A percentile compares a stretch with the other conserved stretches of the same genome.
These are phyloP conservation scores for Pseudoneurospora amorphoporcata DNA, from an alignment of 495 filamentous ascomycete genomes.

Conservation along the genomic window DNA sequence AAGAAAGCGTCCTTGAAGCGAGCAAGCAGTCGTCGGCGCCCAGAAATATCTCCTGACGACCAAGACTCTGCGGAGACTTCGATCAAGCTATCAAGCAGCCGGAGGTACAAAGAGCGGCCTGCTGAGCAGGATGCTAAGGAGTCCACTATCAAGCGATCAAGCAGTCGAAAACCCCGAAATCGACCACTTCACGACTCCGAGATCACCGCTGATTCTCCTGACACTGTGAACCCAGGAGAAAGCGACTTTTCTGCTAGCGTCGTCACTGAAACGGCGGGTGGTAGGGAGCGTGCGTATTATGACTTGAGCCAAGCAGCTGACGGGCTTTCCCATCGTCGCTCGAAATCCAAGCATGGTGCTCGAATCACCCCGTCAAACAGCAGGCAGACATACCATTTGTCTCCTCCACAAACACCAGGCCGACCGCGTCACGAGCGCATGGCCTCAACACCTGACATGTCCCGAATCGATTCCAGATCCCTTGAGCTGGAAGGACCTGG, in stretches of 20 bases:
- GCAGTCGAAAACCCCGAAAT: background rate
- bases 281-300: constrained; percentile 32
- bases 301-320: constrained; percentile 11
- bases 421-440: constrained; percentile 5
- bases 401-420: background rate
- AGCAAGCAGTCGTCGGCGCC: background rate
- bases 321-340: constrained; percentile 3
- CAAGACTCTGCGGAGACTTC: background rate
- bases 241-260: constrained; percentile 22
- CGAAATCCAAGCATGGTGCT: constrained; percentile 9
- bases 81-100: background rate
- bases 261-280: constrained; percentile 24
- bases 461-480: background rate
- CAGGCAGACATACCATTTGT: constrained; percentile 7
- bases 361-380: constrained; percentile 9
- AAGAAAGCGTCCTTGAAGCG: background rate
- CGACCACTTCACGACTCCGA: background rate
- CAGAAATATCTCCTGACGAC: background rate
- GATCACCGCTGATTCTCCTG: constrained; percentile 1
- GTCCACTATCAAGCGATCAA: background rate
- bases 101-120: background rate
- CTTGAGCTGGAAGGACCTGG: background rate
- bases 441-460: constrained; percentile 9
- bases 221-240: constrained; percentile 1
- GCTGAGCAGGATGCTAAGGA: background rate